A percentile compares a stretch with the other conserved stretches of the same genome.
phyloP scores from a whole-genome alignment of 2,329 filamentous ascomycete genomes.

The Penicillium sp. region DNA sequence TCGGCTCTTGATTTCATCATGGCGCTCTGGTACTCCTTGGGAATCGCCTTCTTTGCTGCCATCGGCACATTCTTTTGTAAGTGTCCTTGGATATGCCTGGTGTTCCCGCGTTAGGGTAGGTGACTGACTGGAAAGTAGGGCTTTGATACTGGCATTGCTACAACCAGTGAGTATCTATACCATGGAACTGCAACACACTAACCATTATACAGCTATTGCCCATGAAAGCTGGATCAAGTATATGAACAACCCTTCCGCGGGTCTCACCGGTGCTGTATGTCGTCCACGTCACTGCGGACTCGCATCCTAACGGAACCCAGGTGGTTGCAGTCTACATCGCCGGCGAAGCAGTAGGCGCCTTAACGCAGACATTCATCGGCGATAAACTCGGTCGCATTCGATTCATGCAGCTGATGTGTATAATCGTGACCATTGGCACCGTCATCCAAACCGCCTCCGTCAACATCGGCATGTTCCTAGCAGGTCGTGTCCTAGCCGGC shows the following conservation, averaged over 20 bases:
- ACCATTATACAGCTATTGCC: slow-evolving; percentile 46
- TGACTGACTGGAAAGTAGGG: slow-evolving; percentile 37
- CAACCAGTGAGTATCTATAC: slow-evolving; percentile 45
- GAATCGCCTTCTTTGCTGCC: slow-evolving; percentile 53
- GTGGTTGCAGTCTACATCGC: slow-evolving; percentile 58
- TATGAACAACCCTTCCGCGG: slow-evolving; percentile 53
- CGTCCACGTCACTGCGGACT: neutral
- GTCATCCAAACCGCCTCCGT: slow-evolving; percentile 52
- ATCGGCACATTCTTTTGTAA: slow-evolving; percentile 56
- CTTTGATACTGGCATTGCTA: slow-evolving; percentile 58
- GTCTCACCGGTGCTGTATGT: slow-evolving; percentile 50
- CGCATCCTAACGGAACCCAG: slow-evolving; percentile 15
- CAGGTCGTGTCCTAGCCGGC: slow-evolving; percentile 47
- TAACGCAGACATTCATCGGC: slow-evolving; percentile 51
- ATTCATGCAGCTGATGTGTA: slow-evolving; percentile 52
- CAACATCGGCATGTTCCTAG: slow-evolving; percentile 53
- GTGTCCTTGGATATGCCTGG: slow-evolving; percentile 15
- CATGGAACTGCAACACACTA: neutral
- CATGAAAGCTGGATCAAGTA: slow-evolving; percentile 57
- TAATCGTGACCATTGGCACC: slow-evolving; percentile 52
- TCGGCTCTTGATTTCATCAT: slow-evolving; percentile 23
- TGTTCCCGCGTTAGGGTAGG: neutral
- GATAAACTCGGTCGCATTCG: slow-evolving; percentile 51
- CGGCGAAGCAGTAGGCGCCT: slow-evolving; percentile 53
- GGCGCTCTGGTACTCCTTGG: slow-evolving; percentile 45